Evolutionary conservation across 2,329 filamentous ascomycete species (phyloP).

Genomic region (Lojkania enalia): DNA sequence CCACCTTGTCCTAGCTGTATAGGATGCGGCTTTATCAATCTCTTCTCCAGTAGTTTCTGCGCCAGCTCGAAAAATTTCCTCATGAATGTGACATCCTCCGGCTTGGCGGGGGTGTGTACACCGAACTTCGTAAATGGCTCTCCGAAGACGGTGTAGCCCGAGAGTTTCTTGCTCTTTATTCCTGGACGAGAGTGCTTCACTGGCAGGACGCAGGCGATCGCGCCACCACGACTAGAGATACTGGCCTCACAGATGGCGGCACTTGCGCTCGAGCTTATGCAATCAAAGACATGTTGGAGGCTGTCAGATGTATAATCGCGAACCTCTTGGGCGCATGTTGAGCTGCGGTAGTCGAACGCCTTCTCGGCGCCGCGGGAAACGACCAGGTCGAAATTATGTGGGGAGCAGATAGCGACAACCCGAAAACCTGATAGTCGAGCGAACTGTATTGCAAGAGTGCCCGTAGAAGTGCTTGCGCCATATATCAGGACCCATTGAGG

Average conservation of each 20-base stretch:
- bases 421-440: conserved; percentile 17
- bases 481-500: conserved; percentile 42
- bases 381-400: conserved; percentile 13
- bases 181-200: conserved; percentile 7
- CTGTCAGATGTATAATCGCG: conserved; percentile 4
- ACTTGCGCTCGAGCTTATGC: conserved; percentile 6
- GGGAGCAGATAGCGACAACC: conserved; percentile 15
- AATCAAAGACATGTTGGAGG: conserved; percentile 11
- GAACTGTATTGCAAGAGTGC: conserved; percentile 13
- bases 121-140: background rate
- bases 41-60: background rate
- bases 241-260: conserved; percentile 8
- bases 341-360: conserved; percentile 14
- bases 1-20: background rate
- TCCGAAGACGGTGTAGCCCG: background rate
- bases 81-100: background rate
- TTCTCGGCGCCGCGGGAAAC: conserved; percentile 9
- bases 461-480: conserved; percentile 5
- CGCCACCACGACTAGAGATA: conserved; percentile 8
- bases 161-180: conserved; percentile 2
- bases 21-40: background rate
- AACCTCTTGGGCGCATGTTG: conserved; percentile 9
- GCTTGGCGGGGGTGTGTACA: background rate
- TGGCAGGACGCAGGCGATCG: conserved; percentile 7
- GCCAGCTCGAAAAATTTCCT: background rate